Conservation (phyloP, 2,329 filamentous ascomycete species). For the Chalaropsis ovoidea region DNA sequence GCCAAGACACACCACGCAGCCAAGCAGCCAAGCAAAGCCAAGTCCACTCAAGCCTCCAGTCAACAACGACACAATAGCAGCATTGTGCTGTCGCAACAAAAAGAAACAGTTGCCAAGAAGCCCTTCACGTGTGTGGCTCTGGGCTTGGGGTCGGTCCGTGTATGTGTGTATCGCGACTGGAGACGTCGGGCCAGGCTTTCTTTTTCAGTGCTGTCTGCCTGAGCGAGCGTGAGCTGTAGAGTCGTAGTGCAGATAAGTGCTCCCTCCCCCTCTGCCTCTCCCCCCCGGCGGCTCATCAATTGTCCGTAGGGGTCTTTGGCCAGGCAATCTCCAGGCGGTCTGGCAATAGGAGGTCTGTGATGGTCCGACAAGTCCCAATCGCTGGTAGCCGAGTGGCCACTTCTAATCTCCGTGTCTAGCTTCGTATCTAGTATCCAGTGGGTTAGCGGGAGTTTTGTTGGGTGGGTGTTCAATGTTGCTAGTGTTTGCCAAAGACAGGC, state of each 20-base stretch:
- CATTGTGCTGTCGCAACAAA: not conserved
- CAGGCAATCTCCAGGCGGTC: not conserved
- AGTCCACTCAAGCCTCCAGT: conserved; percentile 12
- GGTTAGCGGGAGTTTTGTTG: too few species aligned
- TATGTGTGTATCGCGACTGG: not conserved
- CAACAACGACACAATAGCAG: not conserved
- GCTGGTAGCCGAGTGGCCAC: not conserved
- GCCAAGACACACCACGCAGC: not conserved
- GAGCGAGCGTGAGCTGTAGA: not conserved
- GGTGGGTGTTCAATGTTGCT: not conserved
- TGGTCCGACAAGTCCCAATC: not conserved
- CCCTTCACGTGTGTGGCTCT: not conserved
- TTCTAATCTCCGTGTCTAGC: not conserved
- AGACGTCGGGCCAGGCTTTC: not conserved
- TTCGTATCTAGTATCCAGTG: not conserved
- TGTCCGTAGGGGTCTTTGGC: not conserved
- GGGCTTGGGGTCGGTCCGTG: not conserved
- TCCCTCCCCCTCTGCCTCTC: too few species aligned
- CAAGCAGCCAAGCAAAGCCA: conserved; percentile 5
- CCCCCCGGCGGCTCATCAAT: not conserved
- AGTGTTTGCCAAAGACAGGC: not conserved
- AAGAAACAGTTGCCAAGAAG: not conserved
- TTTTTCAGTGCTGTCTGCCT: not conserved
- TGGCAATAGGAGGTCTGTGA: not conserved
- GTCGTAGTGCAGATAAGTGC: not conserved